These are phyloP conservation scores for Pachysandra terminalis DNA, from an alignment of 164 flowering plant genomes.

Conservation along the genomic window DNA sequence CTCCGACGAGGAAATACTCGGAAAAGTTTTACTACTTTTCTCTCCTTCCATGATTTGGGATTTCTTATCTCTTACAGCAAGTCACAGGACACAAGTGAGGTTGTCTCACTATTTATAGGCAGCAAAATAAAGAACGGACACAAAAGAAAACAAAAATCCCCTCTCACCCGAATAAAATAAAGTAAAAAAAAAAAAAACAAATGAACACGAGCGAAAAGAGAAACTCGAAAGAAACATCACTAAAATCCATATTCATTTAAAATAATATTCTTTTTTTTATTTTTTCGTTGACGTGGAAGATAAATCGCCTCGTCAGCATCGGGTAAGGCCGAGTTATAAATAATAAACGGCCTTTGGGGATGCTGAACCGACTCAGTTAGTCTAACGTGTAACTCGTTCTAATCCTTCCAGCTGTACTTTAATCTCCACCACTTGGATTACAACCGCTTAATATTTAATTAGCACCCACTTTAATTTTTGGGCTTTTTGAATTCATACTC, in stretches of 20 bases:
- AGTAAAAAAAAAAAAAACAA: too few relatives aligned
- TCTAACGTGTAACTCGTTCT: neutral
- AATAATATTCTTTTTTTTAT: neutral
- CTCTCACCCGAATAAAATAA: too few relatives aligned
- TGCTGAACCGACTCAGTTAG: neutral
- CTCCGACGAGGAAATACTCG: neutral
- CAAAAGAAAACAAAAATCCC: too few relatives aligned
- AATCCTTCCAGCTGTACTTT: neutral
- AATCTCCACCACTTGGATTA: neutral
- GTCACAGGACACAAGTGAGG: too few relatives aligned
- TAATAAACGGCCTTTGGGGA: neutral
- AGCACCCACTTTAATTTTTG: too few relatives aligned
- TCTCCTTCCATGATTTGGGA: neutral
- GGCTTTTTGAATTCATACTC: too few relatives aligned
- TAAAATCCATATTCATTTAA: too few relatives aligned
- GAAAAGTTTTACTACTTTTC: neutral
- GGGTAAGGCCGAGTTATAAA: neutral
- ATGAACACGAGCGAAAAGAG: neutral
- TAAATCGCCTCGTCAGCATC: neutral
- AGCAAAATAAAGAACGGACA: too few relatives aligned
- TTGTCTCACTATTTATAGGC: too few relatives aligned
- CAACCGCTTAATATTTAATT: too few relatives aligned
- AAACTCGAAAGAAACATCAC: too few relatives aligned
- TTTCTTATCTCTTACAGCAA: too few relatives aligned
- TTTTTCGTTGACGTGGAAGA: neutral